Base-by-base conservation (phyloP, 306 rosid species). In the Cicer chorassanicum region DNA sequence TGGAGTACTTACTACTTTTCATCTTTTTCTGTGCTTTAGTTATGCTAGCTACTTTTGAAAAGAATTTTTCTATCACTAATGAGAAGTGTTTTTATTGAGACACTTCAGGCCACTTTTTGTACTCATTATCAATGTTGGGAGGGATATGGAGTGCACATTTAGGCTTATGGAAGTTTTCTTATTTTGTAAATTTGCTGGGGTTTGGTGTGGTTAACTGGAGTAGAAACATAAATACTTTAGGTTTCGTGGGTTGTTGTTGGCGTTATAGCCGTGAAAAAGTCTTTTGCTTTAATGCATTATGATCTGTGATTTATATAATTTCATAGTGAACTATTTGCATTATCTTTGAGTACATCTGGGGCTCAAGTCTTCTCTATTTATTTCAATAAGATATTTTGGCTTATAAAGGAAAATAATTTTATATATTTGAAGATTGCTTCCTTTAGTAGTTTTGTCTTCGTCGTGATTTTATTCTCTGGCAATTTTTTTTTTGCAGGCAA, bases 401-500 rank as follows among this genome's bases (percentile, higher is more conserved):
- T 59, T 60, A 49, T 29, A 3, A 29, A 29, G 4, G 36, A 29
- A 29, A 29, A 29, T 29, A 29, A 29, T 29, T 29, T 29, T 29
- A 29, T 44, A 19, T 55, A 40, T 56, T 5, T 50, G 57, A 51
- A 29, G 65, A 54, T 57, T 9, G 39, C 42, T 70, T 45, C 70
- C 46, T 53, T 72, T 62, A 6, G n/a, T 70, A 75, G 65, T 77
- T 65, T 66, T 53, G 44, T 46, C 66, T 13, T 63, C 8, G 43
- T 51, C 16, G 29, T 66, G 68, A 67, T 81, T 51, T 76, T 13
- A 63, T 86, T 80, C 56, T 62, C 56, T 13, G 40, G 66, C 51
- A 56, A 59, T 71, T 81, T 75, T 42, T 69, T 65, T 80, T 67
- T 78, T 88, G 82, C 90, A 94, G 99, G 92, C 91, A 46, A 87